Evolutionary conservation across 441 rosid species (phyloP), one percentile per base, ranked within the genome.

Genomic region (Pelargonium australe): DNA sequence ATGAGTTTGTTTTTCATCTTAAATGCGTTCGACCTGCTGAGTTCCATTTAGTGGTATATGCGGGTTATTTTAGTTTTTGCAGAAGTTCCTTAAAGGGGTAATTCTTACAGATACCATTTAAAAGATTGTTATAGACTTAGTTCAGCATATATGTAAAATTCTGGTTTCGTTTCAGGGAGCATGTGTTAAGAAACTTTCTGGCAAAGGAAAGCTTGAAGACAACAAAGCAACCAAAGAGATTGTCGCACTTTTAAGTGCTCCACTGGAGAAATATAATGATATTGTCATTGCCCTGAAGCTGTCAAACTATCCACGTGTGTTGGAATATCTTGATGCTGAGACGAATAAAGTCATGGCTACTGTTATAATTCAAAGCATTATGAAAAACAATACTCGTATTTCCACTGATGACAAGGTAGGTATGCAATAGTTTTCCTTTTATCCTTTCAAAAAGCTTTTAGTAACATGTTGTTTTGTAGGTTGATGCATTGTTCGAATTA

Each of bases 241-340:
- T 75, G 97, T 95, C 75, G 83, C 98, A 17, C 95, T 95, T 75
- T 89, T 92, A 79, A 95, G 97, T 86, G 95, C 98, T 75, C 99
- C 99, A 34, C 73, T 95, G 57, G 99, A 95, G 83, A 95, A 95
- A 78, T 95, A 95, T 72, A 95, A 92, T 76, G 90, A 90, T 79
- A 85, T 95, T 76, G 96, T 92, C 76, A 92, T 83, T 69, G 91
- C 94, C 45, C 80, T 92, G 82, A 92, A 92, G 83, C 87, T 95
- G 77, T 81, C 90, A 37, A 95, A 95, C 75, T 95, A 92, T 81
- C 91, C 98, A 47, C 80, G 76, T 63, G 89, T 95, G 53, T 63
- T 90, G 89, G 97, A 92, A 75, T 89, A 85, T 84, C 95, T 95
- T 76, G 98, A 92, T 77, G 74, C 63, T 28, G 97, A 87, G 80